Percentiles rank a stretch among this genome's conserved stretches.
phyloP scores from a whole-genome alignment of 2,329 filamentous ascomycete genomes.

The Atkinsonella texensis region DNA sequence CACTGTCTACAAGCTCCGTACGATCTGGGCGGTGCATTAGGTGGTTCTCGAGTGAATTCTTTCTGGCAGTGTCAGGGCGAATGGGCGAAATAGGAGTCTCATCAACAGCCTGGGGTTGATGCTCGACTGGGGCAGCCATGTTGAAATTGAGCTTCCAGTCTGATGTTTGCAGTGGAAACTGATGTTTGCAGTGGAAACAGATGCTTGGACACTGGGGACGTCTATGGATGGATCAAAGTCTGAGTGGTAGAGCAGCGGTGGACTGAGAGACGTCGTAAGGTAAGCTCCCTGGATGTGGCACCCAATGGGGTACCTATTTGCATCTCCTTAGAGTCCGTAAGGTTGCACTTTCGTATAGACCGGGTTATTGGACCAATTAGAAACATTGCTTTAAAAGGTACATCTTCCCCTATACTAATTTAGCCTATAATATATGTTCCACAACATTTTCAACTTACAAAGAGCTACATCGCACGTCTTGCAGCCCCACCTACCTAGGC shows the following conservation, averaged over 20 bases:
- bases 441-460: too few species aligned
- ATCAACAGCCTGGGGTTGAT: conserved; percentile 26
- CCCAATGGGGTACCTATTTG: neutral
- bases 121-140: conserved; percentile 19
- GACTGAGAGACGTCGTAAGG: neutral
- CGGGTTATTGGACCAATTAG: too few species aligned
- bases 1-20: conserved; percentile 69
- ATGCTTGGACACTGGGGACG: too few species aligned
- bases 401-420: too few species aligned
- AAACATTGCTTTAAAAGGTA: too few species aligned
- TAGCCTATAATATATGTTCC: too few species aligned
- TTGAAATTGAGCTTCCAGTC: neutral
- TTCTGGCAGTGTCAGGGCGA: conserved; percentile 40
- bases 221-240: neutral
- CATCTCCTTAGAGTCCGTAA: too few species aligned
- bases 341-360: too few species aligned
- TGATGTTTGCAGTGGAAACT: neutral
- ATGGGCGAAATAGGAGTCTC: conserved; percentile 40
- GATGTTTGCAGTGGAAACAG: neutral
- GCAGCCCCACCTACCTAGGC: too few species aligned
- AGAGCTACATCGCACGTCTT: too few species aligned
- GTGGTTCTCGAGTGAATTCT: conserved; percentile 62
- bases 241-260: neutral
- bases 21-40: conserved; percentile 62
- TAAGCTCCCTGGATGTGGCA: neutral